Conservation (phyloP, 2,329 filamentous ascomycete genomes). For the Claviceps purpurea region DNA sequence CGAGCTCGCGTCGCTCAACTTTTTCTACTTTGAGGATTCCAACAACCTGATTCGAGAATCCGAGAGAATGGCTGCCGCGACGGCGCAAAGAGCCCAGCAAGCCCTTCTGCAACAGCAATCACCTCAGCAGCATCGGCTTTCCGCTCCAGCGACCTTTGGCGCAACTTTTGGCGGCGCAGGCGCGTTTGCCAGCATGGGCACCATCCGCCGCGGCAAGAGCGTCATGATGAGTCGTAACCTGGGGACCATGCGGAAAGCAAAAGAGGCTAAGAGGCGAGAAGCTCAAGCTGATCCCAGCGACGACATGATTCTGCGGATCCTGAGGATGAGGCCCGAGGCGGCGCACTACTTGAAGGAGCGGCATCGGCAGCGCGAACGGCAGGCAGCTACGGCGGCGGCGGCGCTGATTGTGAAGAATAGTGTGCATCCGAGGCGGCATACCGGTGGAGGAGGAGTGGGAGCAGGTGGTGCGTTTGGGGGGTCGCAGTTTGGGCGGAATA, state of each 20-base stretch:
- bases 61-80: conserved; percentile 86
- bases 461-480: conserved; percentile 7
- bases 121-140: conserved; percentile 49
- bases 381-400: conserved; percentile 79
- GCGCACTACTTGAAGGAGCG: conserved; percentile 76
- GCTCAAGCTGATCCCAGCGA: conserved; percentile 93
- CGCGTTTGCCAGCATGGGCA: conserved; percentile 52
- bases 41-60: conserved; percentile 89
- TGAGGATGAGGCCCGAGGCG: conserved; percentile 90
- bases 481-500: conserved; percentile 32
- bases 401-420: conserved; percentile 93
- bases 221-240: conserved; percentile 93
- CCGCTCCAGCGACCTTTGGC: conserved; percentile 43
- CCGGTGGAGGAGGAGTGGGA: conserved; percentile 16
- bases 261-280: conserved; percentile 90
- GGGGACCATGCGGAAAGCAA: conserved; percentile 89
- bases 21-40: conserved; percentile 94
- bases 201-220: conserved; percentile 54
- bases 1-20: conserved; percentile 89
- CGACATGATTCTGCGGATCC: conserved; percentile 91
- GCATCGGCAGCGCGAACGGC: conserved; percentile 83
- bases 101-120: conserved; percentile 37
- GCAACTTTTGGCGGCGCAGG: conserved; percentile 21
- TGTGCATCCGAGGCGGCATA: conserved; percentile 45
- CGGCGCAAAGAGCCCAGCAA: conserved; percentile 59